Evolutionary conservation across 129 eudicot species (phyloP).

Genomic region (Smallanthus sonchifolius): DNA sequence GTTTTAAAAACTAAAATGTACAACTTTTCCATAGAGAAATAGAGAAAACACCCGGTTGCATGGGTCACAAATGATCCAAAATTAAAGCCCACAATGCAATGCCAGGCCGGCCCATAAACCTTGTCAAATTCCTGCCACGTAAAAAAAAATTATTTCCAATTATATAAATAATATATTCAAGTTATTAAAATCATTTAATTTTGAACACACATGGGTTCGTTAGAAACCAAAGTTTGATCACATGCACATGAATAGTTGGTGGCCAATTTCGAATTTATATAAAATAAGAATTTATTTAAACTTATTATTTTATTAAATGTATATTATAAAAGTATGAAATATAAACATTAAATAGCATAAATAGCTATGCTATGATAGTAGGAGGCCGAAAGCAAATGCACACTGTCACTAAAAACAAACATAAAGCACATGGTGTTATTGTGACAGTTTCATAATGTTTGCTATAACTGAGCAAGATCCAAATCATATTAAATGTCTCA

Average conservation of each 20-base stretch:
- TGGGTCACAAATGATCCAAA: constrained; percentile 93
- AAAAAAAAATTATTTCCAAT: neutral
- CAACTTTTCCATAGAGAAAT: constrained; percentile 77
- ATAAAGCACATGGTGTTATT: constrained; percentile 30
- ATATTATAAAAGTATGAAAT: neutral
- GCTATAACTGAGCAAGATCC: constrained; percentile 26
- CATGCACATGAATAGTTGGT: constrained; percentile 20
- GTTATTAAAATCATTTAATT: neutral
- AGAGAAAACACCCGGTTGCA: constrained; percentile 75
- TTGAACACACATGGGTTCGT: constrained; percentile 34
- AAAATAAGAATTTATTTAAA: neutral
- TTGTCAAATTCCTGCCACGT: constrained; percentile 82
- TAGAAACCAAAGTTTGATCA: constrained; percentile 21
- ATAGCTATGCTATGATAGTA: constrained; percentile 4
- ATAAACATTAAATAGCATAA: constrained; percentile 9
- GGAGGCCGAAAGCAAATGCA: constrained; percentile 25
- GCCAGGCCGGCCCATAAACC: constrained; percentile 96
- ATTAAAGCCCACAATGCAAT: constrained; percentile 88
- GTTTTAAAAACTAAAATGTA: constrained; percentile 74
- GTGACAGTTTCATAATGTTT: constrained; percentile 26
- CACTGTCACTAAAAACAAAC: constrained; percentile 24
- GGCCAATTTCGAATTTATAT: constrained; percentile 1
- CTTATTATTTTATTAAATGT: neutral
- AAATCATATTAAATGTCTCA: constrained; percentile 23
- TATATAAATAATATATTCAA: neutral